phyloP scores from a whole-genome alignment of 2,329 filamentous ascomycete species.

The Amesomyces nigricolor region DNA sequence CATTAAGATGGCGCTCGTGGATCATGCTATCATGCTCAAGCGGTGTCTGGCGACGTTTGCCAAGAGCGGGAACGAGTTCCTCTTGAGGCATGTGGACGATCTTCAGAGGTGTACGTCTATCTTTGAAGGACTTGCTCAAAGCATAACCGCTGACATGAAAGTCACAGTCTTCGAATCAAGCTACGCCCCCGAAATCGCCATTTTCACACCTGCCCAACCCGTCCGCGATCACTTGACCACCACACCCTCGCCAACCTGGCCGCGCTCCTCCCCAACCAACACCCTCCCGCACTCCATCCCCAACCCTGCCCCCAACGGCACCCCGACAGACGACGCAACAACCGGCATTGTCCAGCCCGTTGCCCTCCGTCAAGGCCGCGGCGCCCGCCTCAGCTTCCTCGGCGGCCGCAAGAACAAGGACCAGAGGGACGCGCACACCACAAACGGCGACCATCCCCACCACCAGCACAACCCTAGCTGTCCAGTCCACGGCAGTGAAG shows the following conservation, averaged over 20 bases:
- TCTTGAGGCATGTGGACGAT: slow-evolving; percentile 51
- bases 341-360: slow-evolving; percentile 41
- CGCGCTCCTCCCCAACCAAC: slow-evolving; percentile 45
- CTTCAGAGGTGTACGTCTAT: slow-evolving; percentile 56
- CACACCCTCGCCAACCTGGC: slow-evolving; percentile 41
- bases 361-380: slow-evolving; percentile 45
- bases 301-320: slow-evolving; percentile 14
- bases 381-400: slow-evolving; percentile 52
- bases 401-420: slow-evolving; percentile 46
- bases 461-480: slow-evolving; percentile 5
- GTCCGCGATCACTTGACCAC: slow-evolving; percentile 34
- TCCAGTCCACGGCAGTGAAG: too few relatives aligned
- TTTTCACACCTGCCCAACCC: slow-evolving; percentile 50
- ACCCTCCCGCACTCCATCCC: neutral
- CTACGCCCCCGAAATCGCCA: slow-evolving; percentile 60
- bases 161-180: slow-evolving; percentile 53
- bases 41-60: slow-evolving; percentile 68
- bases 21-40: slow-evolving; percentile 84
- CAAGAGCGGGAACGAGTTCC: slow-evolving; percentile 56
- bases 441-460: slow-evolving; percentile 11
- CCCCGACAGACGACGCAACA: slow-evolving; percentile 45
- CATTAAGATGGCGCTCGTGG: slow-evolving; percentile 77
- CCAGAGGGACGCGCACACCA: slow-evolving; percentile 14
- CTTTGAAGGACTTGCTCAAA: neutral
- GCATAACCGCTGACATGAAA: neutral